phyloP scores from a whole-genome alignment of 2,329 filamentous ascomycete species.

The Colletotrichum sp. region DNA sequence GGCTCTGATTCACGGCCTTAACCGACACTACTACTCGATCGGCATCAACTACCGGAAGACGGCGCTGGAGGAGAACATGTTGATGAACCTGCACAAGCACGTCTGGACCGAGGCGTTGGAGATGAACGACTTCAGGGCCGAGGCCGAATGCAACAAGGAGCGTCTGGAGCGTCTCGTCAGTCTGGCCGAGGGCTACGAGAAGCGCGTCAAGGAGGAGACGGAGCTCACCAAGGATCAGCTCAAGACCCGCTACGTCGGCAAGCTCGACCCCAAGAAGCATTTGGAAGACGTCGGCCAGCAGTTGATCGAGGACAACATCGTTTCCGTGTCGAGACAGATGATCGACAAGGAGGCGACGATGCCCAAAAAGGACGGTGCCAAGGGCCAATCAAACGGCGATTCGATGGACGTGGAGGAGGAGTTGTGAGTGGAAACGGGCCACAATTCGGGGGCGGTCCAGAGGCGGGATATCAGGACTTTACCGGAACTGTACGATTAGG shows the following conservation, averaged over 20 bases:
- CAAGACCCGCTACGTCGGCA: constrained; percentile 98
- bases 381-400: constrained; percentile 59
- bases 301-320: constrained; percentile 99
- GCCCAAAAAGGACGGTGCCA: constrained; percentile 69
- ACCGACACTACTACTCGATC: constrained; percentile 99
- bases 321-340: constrained; percentile 97
- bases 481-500: constrained; percentile 29
- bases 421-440: constrained; percentile 26
- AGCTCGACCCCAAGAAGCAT: constrained; percentile 99
- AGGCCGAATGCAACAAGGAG: constrained; percentile 86
- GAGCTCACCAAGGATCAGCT: constrained; percentile 96
- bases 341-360: constrained; percentile 99
- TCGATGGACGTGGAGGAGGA: constrained; percentile 75
- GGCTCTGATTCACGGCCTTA: constrained; percentile 95
- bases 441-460: constrained; percentile 13
- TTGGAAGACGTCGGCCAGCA: constrained; percentile 95
- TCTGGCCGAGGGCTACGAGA: constrained; percentile 95
- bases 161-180: constrained; percentile 85
- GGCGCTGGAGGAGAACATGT: constrained; percentile 97
- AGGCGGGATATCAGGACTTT: constrained; percentile 23
- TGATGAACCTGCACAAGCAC: constrained; percentile 99
- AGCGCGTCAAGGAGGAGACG: constrained; percentile 98
- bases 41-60: constrained; percentile 98
- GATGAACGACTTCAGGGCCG: constrained; percentile 93
- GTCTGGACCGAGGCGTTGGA: constrained; percentile 98